Conservation (phyloP, 345 rosid genomes). For the Noccaea bulbosa region DNA sequence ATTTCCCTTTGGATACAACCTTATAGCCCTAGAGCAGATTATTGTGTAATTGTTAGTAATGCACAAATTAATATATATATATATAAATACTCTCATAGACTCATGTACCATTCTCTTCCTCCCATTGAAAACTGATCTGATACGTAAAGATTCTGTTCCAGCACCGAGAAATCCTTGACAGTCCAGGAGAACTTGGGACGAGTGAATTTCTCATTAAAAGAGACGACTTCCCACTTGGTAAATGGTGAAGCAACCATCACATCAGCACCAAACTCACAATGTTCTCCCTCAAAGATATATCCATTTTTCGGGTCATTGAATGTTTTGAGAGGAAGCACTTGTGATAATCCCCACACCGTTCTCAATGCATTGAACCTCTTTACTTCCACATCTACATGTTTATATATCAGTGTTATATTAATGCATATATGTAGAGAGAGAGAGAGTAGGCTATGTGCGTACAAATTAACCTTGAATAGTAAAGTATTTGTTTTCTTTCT, state of each 20-base stretch:
- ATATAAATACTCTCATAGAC: background rate
- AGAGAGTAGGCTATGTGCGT: background rate
- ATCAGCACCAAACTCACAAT: conserved; percentile 28
- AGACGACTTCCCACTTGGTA: background rate
- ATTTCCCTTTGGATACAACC: background rate
- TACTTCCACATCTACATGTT: conserved; percentile 13
- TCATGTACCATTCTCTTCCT: conserved; percentile 22
- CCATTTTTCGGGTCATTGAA: conserved; percentile 13
- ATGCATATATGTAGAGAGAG: background rate
- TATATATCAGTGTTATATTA: background rate
- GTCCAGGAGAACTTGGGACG: background rate
- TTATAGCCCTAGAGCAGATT: background rate
- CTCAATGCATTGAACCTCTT: conserved; percentile 29
- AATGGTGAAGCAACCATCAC: conserved; percentile 11
- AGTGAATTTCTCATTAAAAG: background rate
- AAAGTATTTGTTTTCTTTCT: conserved; percentile 23
- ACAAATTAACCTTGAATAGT: conserved; percentile 17
- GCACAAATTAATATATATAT: too few species aligned
- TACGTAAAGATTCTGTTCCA: background rate
- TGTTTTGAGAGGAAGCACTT: background rate
- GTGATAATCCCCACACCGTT: conserved; percentile 13
- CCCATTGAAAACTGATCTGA: background rate
- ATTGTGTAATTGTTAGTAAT: background rate
- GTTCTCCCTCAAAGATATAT: conserved; percentile 15
- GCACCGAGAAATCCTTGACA: background rate